These are phyloP conservation scores for Aspergillus melleus DNA, from an alignment of 2,329 filamentous ascomycete species.

Conservation along the genomic window DNA sequence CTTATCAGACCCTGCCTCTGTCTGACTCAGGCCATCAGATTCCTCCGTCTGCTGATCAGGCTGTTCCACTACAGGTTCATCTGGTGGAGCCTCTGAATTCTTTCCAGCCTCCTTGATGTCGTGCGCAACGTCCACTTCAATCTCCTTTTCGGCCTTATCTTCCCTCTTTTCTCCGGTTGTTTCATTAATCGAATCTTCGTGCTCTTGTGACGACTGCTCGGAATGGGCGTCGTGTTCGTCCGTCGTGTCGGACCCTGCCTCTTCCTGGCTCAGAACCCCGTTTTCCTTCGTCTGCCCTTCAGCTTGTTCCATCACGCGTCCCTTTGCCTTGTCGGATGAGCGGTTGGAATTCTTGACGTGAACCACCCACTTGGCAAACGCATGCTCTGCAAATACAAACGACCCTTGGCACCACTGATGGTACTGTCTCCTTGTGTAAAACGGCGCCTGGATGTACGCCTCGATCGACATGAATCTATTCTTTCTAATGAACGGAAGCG, in stretches of 20 bases:
- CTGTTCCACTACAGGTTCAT: background rate
- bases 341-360: background rate
- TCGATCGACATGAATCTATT: background rate
- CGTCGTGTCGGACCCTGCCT: background rate
- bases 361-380: background rate
- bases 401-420: background rate
- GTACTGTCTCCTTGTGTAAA: background rate
- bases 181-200: background rate
- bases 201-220: background rate
- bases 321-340: background rate
- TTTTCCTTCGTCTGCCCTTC: background rate
- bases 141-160: background rate
- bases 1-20: background rate
- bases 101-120: background rate
- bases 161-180: background rate
- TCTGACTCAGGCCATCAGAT: background rate
- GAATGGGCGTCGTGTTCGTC: background rate
- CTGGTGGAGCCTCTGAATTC: background rate
- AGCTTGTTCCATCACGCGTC: background rate
- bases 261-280: background rate
- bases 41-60: background rate
- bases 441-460: background rate
- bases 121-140: background rate
- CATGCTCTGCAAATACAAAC: constrained; percentile 1
- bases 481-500: background rate